Percentiles rank a stretch among this genome's conserved stretches.
Conservation (phyloP, 192 early-diverging fungal genomes). For the Piromyces finnis region DNA sequence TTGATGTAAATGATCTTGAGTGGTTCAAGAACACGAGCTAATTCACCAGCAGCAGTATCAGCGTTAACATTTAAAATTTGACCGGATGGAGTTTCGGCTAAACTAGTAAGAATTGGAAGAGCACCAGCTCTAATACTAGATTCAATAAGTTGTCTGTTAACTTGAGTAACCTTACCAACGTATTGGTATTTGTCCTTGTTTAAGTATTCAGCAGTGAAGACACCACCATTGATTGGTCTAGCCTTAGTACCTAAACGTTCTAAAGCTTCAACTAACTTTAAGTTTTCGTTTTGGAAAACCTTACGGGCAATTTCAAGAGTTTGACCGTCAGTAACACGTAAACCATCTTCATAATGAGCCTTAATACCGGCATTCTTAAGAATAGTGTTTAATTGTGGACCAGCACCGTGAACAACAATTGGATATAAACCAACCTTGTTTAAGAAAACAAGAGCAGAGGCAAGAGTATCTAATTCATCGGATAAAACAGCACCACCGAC, state of each 20-base stretch:
- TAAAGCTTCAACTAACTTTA: conserved; percentile 91
- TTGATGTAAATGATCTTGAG: conserved; percentile 95
- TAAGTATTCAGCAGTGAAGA: conserved; percentile 90
- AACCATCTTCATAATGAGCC: conserved; percentile 91
- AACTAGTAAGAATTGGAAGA: conserved; percentile 84
- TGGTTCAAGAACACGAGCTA: conserved; percentile 89
- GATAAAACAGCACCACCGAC: conserved; percentile 92
- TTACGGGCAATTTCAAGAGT: conserved; percentile 86
- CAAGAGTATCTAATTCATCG: conserved; percentile 85
- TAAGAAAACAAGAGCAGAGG: conserved; percentile 88
- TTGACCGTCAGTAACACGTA: conserved; percentile 86
- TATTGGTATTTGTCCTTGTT: conserved; percentile 88
- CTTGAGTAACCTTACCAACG: conserved; percentile 76
- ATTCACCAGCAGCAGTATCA: conserved; percentile 92
- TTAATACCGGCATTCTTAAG: conserved; percentile 85
- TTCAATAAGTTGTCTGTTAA: conserved; percentile 88
- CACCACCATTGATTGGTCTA: conserved; percentile 87
- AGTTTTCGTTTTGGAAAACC: conserved; percentile 87
- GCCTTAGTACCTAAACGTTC: conserved; percentile 88
- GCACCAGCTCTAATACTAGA: conserved; percentile 83
- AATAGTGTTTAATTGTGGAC: conserved; percentile 84
- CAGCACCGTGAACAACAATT: conserved; percentile 95
- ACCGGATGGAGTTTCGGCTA: conserved; percentile 87
- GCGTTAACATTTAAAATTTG: conserved; percentile 99
- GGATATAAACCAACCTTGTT: conserved; percentile 95